Evolutionary conservation across 1,284 basidiomycete genomes (phyloP), one percentile per base, ranked within the genome.

Genomic region (Abortiporus biennis): DNA sequence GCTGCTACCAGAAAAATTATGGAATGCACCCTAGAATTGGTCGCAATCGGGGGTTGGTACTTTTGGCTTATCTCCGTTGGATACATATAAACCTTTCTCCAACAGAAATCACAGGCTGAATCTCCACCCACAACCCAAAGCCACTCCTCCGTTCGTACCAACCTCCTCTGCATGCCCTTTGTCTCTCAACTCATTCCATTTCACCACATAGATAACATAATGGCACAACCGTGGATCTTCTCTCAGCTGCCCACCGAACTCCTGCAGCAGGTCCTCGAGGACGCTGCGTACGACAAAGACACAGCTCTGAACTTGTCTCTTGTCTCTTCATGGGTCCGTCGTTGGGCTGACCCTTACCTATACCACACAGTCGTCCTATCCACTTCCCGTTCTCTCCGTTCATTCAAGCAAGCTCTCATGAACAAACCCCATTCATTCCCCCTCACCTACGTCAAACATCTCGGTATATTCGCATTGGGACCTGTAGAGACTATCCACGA

Each of bases 331-430:
- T 51, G 54, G 38, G 54, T 61, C 6, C 59, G 52, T 43, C 48
- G 44, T 11, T 64, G 65, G 57, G 62, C 56, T 21, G 61, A 64
- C 20, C 63, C 63, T 25, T 45, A 58, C 23, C 56, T 72, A 25
- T 69, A 66, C 51, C 51, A 60, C 45, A 67, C 66, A 32, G 64
- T 70, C 43, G 49, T 61, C 33, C 63, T 70, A 31, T 54, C 58
- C 24, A 59, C 63, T 32, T 45, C 65, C 3, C 58, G 54, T 36
- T 44, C 55, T 6, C 54, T 69, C 40, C 49, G 52, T 23, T 46
- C 61, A 1, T 69, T 69, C 50, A 45, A 61, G 16, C 29, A 56
- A 30, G 55, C 62, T 15, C 49, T 67, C 25, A 40, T 57, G 6
- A 42, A 50, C 49, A 61, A 58, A 42, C 53, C 58, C 12, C 25